phyloP scores from a whole-genome alignment of 2,329 filamentous ascomycete genomes.

The Exserohilum turcica region DNA sequence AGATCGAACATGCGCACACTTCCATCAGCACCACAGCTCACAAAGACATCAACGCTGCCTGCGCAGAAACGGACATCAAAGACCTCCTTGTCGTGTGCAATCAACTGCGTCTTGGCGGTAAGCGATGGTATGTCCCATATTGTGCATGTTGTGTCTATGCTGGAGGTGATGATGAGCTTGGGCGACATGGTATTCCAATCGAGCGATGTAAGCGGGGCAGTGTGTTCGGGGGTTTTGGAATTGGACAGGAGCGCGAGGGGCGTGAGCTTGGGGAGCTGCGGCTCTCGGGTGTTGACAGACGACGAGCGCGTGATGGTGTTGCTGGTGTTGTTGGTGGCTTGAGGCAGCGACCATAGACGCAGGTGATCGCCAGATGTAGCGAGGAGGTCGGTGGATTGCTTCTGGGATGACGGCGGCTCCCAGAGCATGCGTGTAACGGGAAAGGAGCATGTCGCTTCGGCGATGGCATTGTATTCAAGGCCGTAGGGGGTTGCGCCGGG shows the following conservation, averaged over 20 bases:
- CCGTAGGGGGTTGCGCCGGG: constrained; percentile 74
- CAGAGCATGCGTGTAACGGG: constrained; percentile 93
- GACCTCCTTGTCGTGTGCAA: constrained; percentile 98
- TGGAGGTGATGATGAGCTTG: constrained; percentile 96
- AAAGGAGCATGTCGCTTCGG: constrained; percentile 96
- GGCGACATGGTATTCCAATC: constrained; percentile 99
- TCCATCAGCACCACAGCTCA: constrained; percentile 95
- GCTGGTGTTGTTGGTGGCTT: constrained; percentile 59
- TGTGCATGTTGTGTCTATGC: constrained; percentile 98
- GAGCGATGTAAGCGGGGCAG: constrained; percentile 90
- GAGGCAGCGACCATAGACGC: constrained; percentile 87
- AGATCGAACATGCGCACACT: constrained; percentile 99
- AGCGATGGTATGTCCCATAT: constrained; percentile 99
- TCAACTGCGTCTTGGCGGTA: constrained; percentile 96
- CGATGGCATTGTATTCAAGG: constrained; percentile 89
- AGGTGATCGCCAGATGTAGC: constrained; percentile 95
- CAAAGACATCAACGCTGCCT: constrained; percentile 97
- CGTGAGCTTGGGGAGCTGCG: constrained; percentile 78
- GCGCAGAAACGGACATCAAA: constrained; percentile 98
- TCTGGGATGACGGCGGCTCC: constrained; percentile 94
- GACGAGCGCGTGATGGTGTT: constrained; percentile 72
- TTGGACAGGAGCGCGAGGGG: constrained; percentile 93
- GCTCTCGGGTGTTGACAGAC: constrained; percentile 64
- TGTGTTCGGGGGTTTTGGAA: constrained; percentile 97
- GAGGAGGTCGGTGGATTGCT: constrained; percentile 91